Conservation (phyloP, 208 protist species). For the Angomonas ambiguus region DNA sequence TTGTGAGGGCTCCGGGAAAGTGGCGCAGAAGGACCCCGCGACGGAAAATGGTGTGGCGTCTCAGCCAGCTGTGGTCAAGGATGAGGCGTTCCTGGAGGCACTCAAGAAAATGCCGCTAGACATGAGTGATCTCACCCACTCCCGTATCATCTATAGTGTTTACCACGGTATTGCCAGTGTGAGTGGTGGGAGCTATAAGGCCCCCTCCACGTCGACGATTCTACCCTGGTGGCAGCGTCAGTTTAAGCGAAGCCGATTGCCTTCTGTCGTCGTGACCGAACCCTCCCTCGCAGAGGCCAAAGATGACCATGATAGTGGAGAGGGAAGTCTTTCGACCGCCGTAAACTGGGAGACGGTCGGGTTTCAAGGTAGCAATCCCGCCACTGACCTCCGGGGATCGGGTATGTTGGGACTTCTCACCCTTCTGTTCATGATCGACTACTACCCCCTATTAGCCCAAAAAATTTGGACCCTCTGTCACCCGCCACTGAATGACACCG, state of each 20-base stretch:
- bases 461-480: conserved; percentile 56
- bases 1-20: conserved; percentile 10
- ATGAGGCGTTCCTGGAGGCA: conserved; percentile 15
- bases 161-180: conserved; percentile 34
- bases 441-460: conserved; percentile 46
- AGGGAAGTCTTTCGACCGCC: conserved; percentile 5
- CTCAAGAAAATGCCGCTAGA: conserved; percentile 30
- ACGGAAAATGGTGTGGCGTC: neutral
- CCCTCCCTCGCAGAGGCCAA: neutral
- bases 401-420: conserved; percentile 70
- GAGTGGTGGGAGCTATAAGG: neutral
- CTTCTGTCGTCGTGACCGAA: neutral
- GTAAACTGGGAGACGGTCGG: conserved; percentile 65
- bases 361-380: conserved; percentile 76
- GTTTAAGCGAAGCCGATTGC: neutral
- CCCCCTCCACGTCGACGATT: neutral
- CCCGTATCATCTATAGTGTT: conserved; percentile 51
- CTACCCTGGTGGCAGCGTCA: conserved; percentile 18
- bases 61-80: neutral
- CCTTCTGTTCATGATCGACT: conserved; percentile 62
- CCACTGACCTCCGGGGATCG: conserved; percentile 72
- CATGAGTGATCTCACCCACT: conserved; percentile 27
- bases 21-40: neutral
- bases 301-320: neutral
- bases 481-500: neutral